Percentiles rank a stretch among this genome's conserved stretches.
Conservation (phyloP, 2,329 filamentous ascomycete genomes). For the Zalaria sp. region DNA sequence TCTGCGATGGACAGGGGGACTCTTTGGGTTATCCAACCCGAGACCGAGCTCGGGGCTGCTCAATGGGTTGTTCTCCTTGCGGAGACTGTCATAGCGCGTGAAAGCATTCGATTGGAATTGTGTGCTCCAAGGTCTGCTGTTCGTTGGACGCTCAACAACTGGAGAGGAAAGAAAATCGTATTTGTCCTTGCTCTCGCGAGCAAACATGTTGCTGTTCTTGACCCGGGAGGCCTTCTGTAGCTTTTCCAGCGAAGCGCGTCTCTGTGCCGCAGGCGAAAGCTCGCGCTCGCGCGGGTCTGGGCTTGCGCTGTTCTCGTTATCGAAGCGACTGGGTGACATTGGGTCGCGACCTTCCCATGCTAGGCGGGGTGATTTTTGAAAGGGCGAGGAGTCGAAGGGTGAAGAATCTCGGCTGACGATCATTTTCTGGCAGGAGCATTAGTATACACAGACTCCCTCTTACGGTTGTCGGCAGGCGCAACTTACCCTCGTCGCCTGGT, state of each 20-base stretch:
- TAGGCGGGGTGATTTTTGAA: conserved; percentile 54
- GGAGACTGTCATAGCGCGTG: conserved; percentile 39
- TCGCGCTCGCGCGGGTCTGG: conserved; percentile 17
- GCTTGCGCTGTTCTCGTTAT: conserved; percentile 51
- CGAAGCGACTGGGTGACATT: conserved; percentile 47
- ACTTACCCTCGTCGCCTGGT: conserved; percentile 55
- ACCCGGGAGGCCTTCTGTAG: conserved; percentile 89
- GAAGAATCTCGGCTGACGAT: conserved; percentile 60
- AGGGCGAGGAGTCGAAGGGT: conserved; percentile 42
- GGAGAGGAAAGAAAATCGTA: conserved; percentile 74
- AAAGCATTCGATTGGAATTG: conserved; percentile 59
- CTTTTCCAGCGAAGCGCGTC: conserved; percentile 86
- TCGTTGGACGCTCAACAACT: conserved; percentile 64
- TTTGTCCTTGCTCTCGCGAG: conserved; percentile 79
- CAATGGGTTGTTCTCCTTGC: conserved; percentile 22
- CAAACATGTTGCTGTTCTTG: conserved; percentile 96
- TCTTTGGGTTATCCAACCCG: conserved; percentile 10
- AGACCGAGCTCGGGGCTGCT: conserved; percentile 3
- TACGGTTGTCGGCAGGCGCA: background rate
- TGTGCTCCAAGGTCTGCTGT: conserved; percentile 38
- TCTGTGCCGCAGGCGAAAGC: conserved; percentile 47
- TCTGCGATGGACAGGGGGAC: conserved; percentile 20
- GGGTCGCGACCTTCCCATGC: conserved; percentile 73
- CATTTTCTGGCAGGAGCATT: conserved; percentile 41
- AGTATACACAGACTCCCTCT: no score